These are phyloP conservation scores for Wickerhamomyces ciferrii DNA, from an alignment of 805 yeast genomes.

Conservation along the genomic window DNA sequence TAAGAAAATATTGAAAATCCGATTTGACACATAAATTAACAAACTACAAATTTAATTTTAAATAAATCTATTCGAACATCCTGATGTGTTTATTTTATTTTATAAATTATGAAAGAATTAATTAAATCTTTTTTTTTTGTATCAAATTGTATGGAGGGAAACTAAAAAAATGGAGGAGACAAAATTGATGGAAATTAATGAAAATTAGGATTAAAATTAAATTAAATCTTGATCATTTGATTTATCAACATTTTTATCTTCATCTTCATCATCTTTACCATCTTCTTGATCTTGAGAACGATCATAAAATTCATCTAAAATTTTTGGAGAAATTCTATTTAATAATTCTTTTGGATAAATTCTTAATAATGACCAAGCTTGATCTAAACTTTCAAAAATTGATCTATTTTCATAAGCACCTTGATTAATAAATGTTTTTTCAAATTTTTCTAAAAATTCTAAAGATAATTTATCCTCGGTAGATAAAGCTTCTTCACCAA, in stretches of 20 bases:
- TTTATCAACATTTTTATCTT: conserved; percentile 16
- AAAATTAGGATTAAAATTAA: no score
- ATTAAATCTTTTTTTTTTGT: no score
- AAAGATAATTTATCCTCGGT: conserved; percentile 95
- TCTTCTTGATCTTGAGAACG: conserved; percentile 69
- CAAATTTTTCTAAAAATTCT: conserved; percentile 97
- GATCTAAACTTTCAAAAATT: conserved; percentile 91
- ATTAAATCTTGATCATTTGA: conserved; percentile 29
- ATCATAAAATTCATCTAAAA: conserved; percentile 91
- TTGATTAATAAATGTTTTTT: conserved; percentile 90
- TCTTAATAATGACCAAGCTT: conserved; percentile 97
- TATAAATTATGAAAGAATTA: not conserved
- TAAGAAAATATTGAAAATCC: not conserved
- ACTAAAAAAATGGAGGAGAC: no score
- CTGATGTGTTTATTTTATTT: not conserved
- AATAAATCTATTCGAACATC: no score
- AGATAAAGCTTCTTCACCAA: conserved; percentile 98
- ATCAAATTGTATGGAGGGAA: no score
- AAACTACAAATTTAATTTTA: no score
- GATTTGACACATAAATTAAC: not conserved
- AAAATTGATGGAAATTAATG: no score
- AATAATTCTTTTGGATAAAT: conserved; percentile 98
- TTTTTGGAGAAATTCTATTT: conserved; percentile 98
- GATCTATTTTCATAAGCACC: conserved; percentile 97
- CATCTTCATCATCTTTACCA: conserved; percentile 38